Conservation (phyloP, 169 alveolate species). For the Plasmodium inui region DNA sequence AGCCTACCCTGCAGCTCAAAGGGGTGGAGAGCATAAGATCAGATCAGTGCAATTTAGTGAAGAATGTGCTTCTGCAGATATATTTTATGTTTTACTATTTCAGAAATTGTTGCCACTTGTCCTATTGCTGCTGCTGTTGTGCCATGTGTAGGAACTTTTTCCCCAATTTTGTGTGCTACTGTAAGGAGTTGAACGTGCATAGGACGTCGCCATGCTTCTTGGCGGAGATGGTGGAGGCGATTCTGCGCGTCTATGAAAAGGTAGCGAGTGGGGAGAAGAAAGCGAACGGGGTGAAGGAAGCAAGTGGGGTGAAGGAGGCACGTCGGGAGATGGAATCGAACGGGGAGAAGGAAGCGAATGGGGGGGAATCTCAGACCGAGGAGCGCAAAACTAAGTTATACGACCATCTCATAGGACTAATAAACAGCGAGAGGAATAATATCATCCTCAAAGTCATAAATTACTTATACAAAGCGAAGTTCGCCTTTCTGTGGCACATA, state of each 20-base stretch:
- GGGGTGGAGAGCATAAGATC: conserved; percentile 79
- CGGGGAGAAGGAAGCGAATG: neutral
- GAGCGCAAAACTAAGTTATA: conserved; percentile 13
- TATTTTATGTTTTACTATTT: conserved; percentile 56
- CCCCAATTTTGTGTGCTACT: conserved; percentile 27
- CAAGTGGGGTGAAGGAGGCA: neutral
- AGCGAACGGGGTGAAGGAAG: neutral
- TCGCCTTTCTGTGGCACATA: conserved; percentile 11
- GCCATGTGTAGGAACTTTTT: conserved; percentile 45
- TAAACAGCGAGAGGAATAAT: conserved; percentile 14
- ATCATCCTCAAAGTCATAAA: conserved; percentile 13
- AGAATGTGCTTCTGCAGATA: conserved; percentile 43
- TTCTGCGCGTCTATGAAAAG: neutral
- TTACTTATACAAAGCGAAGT: conserved; percentile 31
- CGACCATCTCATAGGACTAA: neutral
- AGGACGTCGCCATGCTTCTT: conserved; percentile 41
- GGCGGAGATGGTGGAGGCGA: conserved; percentile 12
- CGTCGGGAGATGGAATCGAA: neutral
- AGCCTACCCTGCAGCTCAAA: conserved; percentile 45
- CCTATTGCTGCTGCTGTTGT: conserved; percentile 70
- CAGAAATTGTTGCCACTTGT: conserved; percentile 34
- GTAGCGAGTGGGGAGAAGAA: neutral
- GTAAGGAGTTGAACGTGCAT: conserved; percentile 31
- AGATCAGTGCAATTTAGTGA: conserved; percentile 77
- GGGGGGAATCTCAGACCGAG: neutral